Conservation (phyloP, 208 protist genomes). For the Acanthamoeba castellanii region DNA sequence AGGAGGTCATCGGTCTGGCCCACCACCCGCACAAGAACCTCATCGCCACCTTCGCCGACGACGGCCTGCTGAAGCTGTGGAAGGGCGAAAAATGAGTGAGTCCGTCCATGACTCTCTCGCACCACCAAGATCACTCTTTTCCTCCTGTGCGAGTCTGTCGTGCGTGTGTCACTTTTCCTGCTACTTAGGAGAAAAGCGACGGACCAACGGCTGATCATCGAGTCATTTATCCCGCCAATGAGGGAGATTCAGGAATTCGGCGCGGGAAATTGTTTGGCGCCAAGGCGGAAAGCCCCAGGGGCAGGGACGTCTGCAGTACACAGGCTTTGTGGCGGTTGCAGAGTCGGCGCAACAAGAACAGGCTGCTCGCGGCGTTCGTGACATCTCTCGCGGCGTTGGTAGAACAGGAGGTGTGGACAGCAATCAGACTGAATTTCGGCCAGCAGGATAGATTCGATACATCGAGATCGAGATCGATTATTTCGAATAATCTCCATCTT, state of each 20-base stretch:
- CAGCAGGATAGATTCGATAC: too few species aligned
- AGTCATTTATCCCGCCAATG: background rate
- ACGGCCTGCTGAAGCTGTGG: conserved; percentile 83
- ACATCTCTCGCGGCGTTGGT: too few species aligned
- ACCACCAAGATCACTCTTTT: background rate
- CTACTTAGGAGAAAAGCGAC: background rate
- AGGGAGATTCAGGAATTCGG: background rate
- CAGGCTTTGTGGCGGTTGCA: too few species aligned
- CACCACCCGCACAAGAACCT: conserved; percentile 85
- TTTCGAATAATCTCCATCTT: background rate
- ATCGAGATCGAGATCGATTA: too few species aligned
- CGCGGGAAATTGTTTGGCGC: background rate
- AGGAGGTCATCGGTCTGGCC: conserved; percentile 82
- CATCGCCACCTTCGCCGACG: conserved; percentile 80
- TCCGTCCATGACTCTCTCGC: background rate
- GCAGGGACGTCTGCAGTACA: too few species aligned
- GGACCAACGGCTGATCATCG: background rate
- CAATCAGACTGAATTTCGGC: too few species aligned
- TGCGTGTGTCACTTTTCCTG: background rate
- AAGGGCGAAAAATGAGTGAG: conserved; percentile 23
- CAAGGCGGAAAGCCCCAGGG: background rate
- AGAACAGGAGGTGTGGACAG: too few species aligned
- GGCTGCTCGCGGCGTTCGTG: too few species aligned
- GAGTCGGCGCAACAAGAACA: too few species aligned
- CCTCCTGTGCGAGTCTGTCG: background rate